Evolutionary conservation across 495 filamentous ascomycete species (phyloP), one percentile per base, ranked within the genome.

Genomic region (Podospora conica): DNA sequence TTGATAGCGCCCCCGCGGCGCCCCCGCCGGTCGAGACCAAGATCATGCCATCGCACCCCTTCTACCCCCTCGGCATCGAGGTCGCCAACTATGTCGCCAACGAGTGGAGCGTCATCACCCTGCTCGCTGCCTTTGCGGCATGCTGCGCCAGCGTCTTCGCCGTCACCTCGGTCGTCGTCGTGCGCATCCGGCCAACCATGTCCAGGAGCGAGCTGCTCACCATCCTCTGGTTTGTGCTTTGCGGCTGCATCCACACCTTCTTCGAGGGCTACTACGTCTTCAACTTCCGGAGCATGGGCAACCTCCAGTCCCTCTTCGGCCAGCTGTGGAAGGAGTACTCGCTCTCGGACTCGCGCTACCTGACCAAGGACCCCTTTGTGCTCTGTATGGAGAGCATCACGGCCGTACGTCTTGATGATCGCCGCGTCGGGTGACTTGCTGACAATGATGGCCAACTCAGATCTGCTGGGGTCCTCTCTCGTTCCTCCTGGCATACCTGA

Each of bases 291-390:
- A 70, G 73, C 15, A 29, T 83, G 53, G 70, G 79, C 2, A 73
- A 72, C 1, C 78, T 74, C 1, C 78, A 83, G 62, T 68, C 71
- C 28, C 71, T 93, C 0, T 86, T 92, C 53, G 89, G 88, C 0
- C 91, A 96, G 76, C 76, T 95, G 48, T 96, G 91, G 91, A 96
- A 96, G 71, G 91, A 96, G 73, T 96, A 96, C 79, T 82, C 90
- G 7, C 81, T 90, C 40, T 92, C 90, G 20, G 91, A 96, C 75
- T 93, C 90, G 28, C 85, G 91, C 33, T 96, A 96, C 68, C 79
- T 96, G 73, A 91, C 87, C 4, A 84, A 84, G 11, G 89, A 96
- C 70, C 82, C 86, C 1, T 90, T 96, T 73, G 91, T 96, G 65
- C 79, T 96, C 3, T 92, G 90, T 70, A 88, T 96, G 78, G 92